Evolutionary conservation across 129 eudicot species (phyloP).

Genomic region (Gnaphalium uliginosum): DNA sequence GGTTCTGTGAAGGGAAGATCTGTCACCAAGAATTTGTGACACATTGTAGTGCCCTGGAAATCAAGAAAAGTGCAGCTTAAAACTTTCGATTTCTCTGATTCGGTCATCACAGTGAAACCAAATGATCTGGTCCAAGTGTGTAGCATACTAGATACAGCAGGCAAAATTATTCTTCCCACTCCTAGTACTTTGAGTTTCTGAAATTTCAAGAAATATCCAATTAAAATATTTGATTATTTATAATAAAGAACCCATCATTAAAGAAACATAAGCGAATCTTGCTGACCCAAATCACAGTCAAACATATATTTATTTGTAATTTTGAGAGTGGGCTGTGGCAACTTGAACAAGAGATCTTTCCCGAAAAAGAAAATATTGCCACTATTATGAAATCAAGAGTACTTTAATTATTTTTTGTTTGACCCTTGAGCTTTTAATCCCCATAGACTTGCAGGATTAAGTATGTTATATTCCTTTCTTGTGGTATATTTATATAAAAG

Average conservation of each 20-base stretch:
- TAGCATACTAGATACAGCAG: slow-evolving; percentile 68
- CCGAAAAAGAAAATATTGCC: background rate
- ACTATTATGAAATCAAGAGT: background rate
- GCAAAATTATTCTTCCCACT: slow-evolving; percentile 80
- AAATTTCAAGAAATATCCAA: background rate
- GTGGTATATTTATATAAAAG: background rate
- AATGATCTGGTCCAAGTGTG: slow-evolving; percentile 78
- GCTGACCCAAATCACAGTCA: background rate
- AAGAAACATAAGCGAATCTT: slow-evolving; percentile 8
- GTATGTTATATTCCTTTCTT: background rate
- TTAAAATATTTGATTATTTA: background rate
- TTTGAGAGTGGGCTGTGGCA: background rate
- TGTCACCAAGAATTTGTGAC: slow-evolving; percentile 65
- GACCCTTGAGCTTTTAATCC: background rate
- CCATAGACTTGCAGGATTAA: background rate
- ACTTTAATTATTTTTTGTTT: background rate
- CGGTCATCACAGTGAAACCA: slow-evolving; percentile 65
- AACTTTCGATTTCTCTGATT: slow-evolving; percentile 53
- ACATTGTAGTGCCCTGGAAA: slow-evolving; percentile 80
- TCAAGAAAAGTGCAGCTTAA: slow-evolving; percentile 63
- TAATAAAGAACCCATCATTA: background rate
- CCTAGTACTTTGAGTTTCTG: slow-evolving; percentile 70
- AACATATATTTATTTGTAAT: background rate
- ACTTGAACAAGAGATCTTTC: background rate
- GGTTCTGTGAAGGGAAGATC: slow-evolving; percentile 30